Conservation (phyloP, 495 filamentous ascomycete species). For the Annulohypoxylon nitens region DNA sequence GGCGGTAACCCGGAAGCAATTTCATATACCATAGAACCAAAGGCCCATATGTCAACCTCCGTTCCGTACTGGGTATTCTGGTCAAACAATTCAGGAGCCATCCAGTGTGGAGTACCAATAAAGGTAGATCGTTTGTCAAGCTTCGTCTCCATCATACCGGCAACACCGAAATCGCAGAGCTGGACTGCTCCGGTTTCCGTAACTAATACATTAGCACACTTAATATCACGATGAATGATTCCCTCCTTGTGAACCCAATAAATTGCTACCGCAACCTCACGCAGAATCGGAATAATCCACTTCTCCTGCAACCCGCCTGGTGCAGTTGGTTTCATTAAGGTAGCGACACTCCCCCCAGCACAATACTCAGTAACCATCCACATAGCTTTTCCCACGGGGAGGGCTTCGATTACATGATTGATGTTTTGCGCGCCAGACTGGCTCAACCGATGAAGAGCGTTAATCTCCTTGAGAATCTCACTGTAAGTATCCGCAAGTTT, state of each 20-base stretch:
- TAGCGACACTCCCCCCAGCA: conserved; percentile 93
- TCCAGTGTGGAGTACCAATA: conserved; percentile 96
- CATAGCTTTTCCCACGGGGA: conserved; percentile 86
- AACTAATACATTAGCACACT: conserved; percentile 93
- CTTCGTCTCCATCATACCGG: conserved; percentile 85
- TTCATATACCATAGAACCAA: conserved; percentile 90
- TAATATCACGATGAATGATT: conserved; percentile 96
- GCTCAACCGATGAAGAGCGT: conserved; percentile 83
- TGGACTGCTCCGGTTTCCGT: conserved; percentile 89
- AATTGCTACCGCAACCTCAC: conserved; percentile 87
- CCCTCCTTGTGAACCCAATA: conserved; percentile 90
- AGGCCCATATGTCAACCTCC: conserved; percentile 95
- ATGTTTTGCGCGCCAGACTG: conserved; percentile 89
- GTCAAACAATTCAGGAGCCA: conserved; percentile 89
- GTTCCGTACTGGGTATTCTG: conserved; percentile 69
- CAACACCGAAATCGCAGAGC: conserved; percentile 96
- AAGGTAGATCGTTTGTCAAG: conserved; percentile 90
- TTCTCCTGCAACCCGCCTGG: conserved; percentile 85
- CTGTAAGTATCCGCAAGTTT: conserved; percentile 83
- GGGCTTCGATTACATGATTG: conserved; percentile 88
- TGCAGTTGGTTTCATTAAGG: conserved; percentile 74
- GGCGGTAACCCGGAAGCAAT: conserved; percentile 92
- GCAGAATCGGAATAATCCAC: conserved; percentile 88
- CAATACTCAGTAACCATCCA: conserved; percentile 98
- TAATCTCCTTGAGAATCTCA: conserved; percentile 90